Base-by-base conservation (phyloP, 139 green algal genomes). In the Eudorina sp. region DNA sequence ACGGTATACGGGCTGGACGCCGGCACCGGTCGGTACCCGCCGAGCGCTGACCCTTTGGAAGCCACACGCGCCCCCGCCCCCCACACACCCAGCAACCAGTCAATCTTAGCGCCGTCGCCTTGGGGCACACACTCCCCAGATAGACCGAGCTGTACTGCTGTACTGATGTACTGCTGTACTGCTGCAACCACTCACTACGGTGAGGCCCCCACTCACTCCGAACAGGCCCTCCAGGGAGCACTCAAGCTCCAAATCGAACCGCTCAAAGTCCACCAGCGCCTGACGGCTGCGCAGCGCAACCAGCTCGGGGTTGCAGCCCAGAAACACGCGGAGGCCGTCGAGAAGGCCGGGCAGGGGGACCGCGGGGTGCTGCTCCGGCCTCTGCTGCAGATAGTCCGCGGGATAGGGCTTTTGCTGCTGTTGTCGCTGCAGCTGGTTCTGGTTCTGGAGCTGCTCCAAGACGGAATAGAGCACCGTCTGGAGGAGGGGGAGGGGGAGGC, bases 241-340 rank as follows among this genome's bases (percentile, higher is more conserved):
- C 90, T 91, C 90, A 11, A 51, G 51, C 7, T 68, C 81, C 60
- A 91, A 69, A 83, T 58, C 60, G 53, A 83, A 94, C 0, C 29
- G n/a, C 16, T 75, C 34, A 40, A 94, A 70, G 80, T 92, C 85
- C 53, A 90, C 25, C 53, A 93, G 83, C 18, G 69, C 73, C 76
- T 90, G 81, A 1, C 90, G 79, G 43, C 79, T 55, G 48, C 80
- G 90, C 72, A 90, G 78, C 34, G 85, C 60, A 2, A n/a, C 48
- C 64, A 82, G 43, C 72, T 95, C 90, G 27, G 66, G 80, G 85
- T 94, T 92, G 27, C 46, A 8, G 29, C 34, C 60, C 72, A 96
- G 89, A 80, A 94, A 95, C 4, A 0, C 27, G 0, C 48, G 72
- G 7, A 96, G 31, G 16, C 60, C 43, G 21, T 78, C 74, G 48